Base-by-base conservation (phyloP, 495 filamentous ascomycete species). In the Terfezia claveryi region DNA sequence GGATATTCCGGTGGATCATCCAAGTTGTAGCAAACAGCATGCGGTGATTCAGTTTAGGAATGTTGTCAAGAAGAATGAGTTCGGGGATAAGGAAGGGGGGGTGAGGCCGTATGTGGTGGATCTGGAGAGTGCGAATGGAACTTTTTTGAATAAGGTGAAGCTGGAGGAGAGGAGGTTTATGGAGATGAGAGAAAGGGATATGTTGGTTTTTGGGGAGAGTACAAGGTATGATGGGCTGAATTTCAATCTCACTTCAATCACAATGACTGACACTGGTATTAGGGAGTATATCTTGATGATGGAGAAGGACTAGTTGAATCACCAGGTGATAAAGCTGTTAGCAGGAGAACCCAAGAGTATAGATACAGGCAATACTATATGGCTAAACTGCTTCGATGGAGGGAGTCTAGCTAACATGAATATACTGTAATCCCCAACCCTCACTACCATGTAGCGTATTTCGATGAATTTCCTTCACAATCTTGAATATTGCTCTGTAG, bases 41-140 rank as follows among this genome's bases (percentile, higher is more conserved):
- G 92, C 91, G 4, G 92, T 87, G 27, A 73, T 98, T 37, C 91
- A 98, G 66, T 98, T 96, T 61, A 78, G 92, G 49, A 81, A 83
- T 65, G 76, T 83, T 20, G 80, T 81, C 60, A 87, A 82, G 68
- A 75, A 74, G 56, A 85, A 91, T 63, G 87, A 94, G 64, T 91
- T 75, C 65, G 89, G 87, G 37, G 84, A 92, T 64, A 80, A 77
- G 65, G 73, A 81, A 58, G 83, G 82, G 16, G 79, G 73, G 56
- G 92, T 96, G 37, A 85, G 78, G 70, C 86, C 85, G 10, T 98
- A 96, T 69, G 62, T 96, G 3, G 83, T 96, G 62, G 91, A 98
- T 69, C 67, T 98, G 49, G 89, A 94, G 62, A 93, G 85, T 57
- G 84, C 85, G 23, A 96, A 98, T 70, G 89, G 91, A 49, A 94